Evolutionary conservation across 1,284 basidiomycete species (phyloP).

Genomic region (Cystobasidium pallidum): DNA sequence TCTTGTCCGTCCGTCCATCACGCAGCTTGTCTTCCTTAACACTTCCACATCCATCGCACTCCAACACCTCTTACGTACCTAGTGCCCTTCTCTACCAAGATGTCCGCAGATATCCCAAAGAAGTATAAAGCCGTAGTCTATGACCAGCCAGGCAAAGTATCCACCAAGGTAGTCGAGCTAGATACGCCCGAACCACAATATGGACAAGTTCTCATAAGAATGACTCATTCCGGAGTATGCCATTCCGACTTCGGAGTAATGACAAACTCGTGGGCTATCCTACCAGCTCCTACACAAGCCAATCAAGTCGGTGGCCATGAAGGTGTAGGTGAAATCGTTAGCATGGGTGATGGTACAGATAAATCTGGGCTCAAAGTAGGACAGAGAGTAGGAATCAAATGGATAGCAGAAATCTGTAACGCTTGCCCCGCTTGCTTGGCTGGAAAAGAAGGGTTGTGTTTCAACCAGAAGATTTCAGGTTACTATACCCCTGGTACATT

Average conservation of each 20-base stretch:
- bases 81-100: background rate
- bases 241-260: conserved; percentile 41
- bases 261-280: conserved; percentile 36
- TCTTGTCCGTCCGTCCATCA: background rate
- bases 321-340: conserved; percentile 39
- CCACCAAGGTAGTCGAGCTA: conserved; percentile 37
- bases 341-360: conserved; percentile 31
- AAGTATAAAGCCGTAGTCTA: conserved; percentile 36
- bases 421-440: conserved; percentile 27
- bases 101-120: conserved; percentile 22
- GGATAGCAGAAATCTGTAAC: conserved; percentile 35
- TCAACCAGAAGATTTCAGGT: conserved; percentile 40
- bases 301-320: conserved; percentile 38
- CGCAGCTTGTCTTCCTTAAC: no score
- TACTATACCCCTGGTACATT: conserved; percentile 48
- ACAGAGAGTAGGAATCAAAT: conserved; percentile 42
- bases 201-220: conserved; percentile 34
- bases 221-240: conserved; percentile 37
- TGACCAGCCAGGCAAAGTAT: conserved; percentile 37
- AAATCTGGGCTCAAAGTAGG: conserved; percentile 21
- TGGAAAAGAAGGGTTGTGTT: conserved; percentile 34
- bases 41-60: no score
- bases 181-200: conserved; percentile 33
- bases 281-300: conserved; percentile 28
- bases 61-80: background rate